These are phyloP conservation scores for Lonicera japonica DNA, from an alignment of 129 eudicot genomes.

Conservation along the genomic window DNA sequence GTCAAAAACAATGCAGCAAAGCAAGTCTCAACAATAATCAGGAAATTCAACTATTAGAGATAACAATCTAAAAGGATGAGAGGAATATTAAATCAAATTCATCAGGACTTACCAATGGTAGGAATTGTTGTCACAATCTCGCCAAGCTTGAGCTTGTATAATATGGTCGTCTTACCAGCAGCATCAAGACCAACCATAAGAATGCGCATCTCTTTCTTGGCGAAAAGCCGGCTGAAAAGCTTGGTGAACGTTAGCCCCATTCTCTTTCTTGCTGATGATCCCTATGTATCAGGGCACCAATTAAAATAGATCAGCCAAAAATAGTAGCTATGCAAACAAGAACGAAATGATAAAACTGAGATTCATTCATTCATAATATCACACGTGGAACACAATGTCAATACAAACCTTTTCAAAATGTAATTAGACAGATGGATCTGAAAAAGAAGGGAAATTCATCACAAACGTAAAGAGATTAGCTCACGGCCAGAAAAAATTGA, in stretches of 20 bases:
- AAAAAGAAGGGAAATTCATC: neutral
- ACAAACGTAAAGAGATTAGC: neutral
- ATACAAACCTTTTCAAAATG: neutral
- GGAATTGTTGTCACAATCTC: conserved; percentile 98
- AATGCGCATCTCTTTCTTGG: conserved; percentile 97
- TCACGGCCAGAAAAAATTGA: neutral
- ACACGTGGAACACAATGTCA: neutral
- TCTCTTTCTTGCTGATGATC: conserved; percentile 33
- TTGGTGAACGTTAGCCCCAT: conserved; percentile 97
- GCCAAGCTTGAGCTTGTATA: conserved; percentile 99
- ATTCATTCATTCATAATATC: neutral
- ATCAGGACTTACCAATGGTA: conserved; percentile 68
- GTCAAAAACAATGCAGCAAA: too few relatives aligned
- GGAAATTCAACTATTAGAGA: too few relatives aligned
- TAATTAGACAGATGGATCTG: conserved; percentile 1
- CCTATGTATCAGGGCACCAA: conserved; percentile 21
- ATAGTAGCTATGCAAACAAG: neutral
- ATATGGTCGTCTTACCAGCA: conserved; percentile 98
- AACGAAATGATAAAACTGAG: neutral
- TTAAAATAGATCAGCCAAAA: neutral
- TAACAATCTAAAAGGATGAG: neutral
- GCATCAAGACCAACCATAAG: conserved; percentile 99
- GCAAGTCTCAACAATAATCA: too few relatives aligned
- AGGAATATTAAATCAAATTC: neutral
- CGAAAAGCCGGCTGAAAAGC: conserved; percentile 96